phyloP scores from a whole-genome alignment of 1,139 yeast genomes.

The Scheffersomyces cryptocercus region DNA sequence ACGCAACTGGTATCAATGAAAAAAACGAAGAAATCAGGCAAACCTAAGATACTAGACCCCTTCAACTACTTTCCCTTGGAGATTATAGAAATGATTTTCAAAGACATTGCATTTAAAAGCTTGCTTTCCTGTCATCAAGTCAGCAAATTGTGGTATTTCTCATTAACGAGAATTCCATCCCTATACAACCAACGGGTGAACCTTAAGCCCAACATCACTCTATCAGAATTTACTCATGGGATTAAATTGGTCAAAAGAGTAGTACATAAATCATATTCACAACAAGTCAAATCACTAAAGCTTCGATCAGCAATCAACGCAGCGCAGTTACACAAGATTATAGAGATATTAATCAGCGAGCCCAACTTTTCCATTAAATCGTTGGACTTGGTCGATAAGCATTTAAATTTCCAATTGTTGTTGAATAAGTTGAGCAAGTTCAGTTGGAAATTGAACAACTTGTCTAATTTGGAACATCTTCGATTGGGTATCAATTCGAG shows the following conservation, averaged over 20 bases:
- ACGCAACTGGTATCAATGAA: neutral
- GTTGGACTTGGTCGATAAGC: slow-evolving; percentile 26
- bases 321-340: slow-evolving; percentile 24
- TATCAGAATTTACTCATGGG: slow-evolving; percentile 33
- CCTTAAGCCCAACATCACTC: slow-evolving; percentile 27
- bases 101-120: slow-evolving; percentile 17
- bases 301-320: slow-evolving; percentile 26
- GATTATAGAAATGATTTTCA: slow-evolving; percentile 29
- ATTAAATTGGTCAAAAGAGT: slow-evolving; percentile 26
- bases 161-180: slow-evolving; percentile 25
- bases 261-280: slow-evolving; percentile 15
- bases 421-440: slow-evolving; percentile 24
- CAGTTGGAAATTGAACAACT: slow-evolving; percentile 27
- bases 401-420: slow-evolving; percentile 27
- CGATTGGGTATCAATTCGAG: slow-evolving; percentile 31
- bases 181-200: slow-evolving; percentile 24
- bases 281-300: slow-evolving; percentile 20
- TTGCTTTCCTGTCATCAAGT: slow-evolving; percentile 33
- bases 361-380: slow-evolving; percentile 19
- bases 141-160: slow-evolving; percentile 32
- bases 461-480: slow-evolving; percentile 21
- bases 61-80: slow-evolving; percentile 31
- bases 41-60: slow-evolving; percentile 24
- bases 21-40: neutral
- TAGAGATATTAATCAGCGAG: slow-evolving; percentile 26